phyloP scores from a whole-genome alignment of 768 basidiomycete genomes.

The Lactifluus subvellereus region DNA sequence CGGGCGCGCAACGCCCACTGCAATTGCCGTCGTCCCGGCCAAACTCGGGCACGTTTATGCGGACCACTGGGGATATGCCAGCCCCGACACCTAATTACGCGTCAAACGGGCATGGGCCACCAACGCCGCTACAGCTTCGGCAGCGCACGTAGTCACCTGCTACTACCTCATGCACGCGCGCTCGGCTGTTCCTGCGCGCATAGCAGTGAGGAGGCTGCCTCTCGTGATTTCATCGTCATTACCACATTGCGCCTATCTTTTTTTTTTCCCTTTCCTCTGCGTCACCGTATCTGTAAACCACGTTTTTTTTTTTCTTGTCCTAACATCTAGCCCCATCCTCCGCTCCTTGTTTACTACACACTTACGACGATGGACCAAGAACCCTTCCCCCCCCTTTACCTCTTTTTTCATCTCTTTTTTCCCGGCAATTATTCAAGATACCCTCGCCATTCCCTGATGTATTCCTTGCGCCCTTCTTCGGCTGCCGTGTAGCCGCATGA shows the following conservation, averaged over 20 bases:
- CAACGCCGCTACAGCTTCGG: constrained; percentile 21
- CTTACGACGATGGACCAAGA: constrained; percentile 16
- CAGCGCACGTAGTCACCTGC: constrained; percentile 21
- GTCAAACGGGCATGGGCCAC: constrained; percentile 13
- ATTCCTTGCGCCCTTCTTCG: constrained; percentile 16
- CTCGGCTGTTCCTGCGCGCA: background rate
- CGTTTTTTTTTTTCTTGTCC: constrained; percentile 11
- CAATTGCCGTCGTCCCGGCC: constrained; percentile 17
- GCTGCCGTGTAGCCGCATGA: constrained; percentile 22
- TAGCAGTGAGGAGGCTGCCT: background rate
- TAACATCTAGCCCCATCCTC: constrained; percentile 15
- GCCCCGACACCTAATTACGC: constrained; percentile 13
- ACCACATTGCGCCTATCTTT: constrained; percentile 18
- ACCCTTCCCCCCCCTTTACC: background rate
- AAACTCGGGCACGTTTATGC: constrained; percentile 14
- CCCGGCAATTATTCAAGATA: constrained; percentile 25
- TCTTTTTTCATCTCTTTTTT: background rate
- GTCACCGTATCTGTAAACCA: constrained; percentile 21
- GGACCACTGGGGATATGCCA: constrained; percentile 18
- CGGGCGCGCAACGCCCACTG: constrained; percentile 13
- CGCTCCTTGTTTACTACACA: constrained; percentile 14
- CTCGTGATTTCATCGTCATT: background rate
- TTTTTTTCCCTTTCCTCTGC: constrained; percentile 4
- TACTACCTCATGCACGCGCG: no score
- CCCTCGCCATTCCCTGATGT: constrained; percentile 24